These are phyloP conservation scores for Hericium rajendrae DNA, from an alignment of 768 basidiomycete genomes.

Conservation along the genomic window DNA sequence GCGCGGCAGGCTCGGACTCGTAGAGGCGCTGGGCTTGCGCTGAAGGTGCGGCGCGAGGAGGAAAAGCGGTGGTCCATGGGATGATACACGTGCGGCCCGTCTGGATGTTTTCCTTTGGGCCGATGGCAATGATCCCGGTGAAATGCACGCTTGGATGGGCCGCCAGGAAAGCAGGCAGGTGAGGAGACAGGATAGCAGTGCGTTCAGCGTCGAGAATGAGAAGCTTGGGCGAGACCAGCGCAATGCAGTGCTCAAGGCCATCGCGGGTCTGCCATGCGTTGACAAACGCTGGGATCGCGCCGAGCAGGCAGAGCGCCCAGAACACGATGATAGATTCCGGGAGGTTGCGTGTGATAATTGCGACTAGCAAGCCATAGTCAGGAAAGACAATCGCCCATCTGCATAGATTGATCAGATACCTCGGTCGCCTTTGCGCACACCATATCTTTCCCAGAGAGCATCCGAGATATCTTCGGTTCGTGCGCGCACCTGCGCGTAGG, in stretches of 20 bases:
- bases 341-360: not conserved
- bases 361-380: not conserved
- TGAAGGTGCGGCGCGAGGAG: too few species aligned
- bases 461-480: not conserved
- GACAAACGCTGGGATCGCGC: not conserved
- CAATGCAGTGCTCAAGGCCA: not conserved
- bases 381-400: too few species aligned
- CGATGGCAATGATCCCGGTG: not conserved
- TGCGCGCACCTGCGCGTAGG: not conserved
- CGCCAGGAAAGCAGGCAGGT: not conserved
- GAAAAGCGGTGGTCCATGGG: too few species aligned
- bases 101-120: too few species aligned
- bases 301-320: not conserved
- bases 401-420: not conserved
- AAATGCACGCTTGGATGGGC: not conserved
- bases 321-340: not conserved
- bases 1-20: not conserved
- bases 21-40: not conserved
- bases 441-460: not conserved
- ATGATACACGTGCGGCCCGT: too few species aligned
- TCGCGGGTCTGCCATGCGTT: not conserved
- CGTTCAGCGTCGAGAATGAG: not conserved
- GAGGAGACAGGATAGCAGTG: not conserved
- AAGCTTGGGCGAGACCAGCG: not conserved
- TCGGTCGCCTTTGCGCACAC: conserved; percentile 1